Evolutionary conservation across 805 yeast genomes (phyloP).

Genomic region (Helenozyma rhizophorensis): DNA sequence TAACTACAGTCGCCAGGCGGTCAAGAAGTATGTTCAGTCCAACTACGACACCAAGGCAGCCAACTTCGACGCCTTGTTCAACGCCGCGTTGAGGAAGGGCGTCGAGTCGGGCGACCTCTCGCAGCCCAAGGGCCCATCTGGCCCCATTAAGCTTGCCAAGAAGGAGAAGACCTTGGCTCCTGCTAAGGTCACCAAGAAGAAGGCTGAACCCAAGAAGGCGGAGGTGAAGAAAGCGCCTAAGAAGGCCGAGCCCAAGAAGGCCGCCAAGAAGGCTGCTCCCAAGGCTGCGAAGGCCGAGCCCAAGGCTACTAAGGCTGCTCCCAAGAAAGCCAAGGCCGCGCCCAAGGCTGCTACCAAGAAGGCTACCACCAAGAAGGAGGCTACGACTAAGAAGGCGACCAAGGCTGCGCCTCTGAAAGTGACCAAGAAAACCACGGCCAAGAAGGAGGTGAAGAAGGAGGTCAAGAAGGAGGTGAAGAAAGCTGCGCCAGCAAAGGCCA

Average conservation of each 20-base stretch:
- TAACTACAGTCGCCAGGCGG: conserved; percentile 78
- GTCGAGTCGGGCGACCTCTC: conserved; percentile 70
- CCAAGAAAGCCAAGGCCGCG: not conserved
- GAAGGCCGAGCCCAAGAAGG: conserved; percentile 6
- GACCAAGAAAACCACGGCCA: conserved; percentile 1
- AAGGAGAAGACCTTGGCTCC: conserved; percentile 19
- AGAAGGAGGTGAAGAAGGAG: conserved; percentile 21
- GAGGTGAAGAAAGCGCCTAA: conserved; percentile 3
- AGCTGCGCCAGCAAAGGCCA: conserved; percentile 3
- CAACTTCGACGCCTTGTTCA: conserved; percentile 73
- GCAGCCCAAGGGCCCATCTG: conserved; percentile 90
- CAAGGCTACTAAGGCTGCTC: not conserved
- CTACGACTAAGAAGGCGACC: not conserved
- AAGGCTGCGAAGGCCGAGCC: not conserved
- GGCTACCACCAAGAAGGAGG: not conserved
- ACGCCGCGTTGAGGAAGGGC: conserved; percentile 74
- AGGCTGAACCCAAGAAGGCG: conserved; percentile 1
- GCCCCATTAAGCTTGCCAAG: conserved; percentile 69
- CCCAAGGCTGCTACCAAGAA: conserved; percentile 9
- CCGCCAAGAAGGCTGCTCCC: not conserved
- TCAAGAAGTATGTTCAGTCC: conserved; percentile 75
- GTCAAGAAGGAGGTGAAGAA: not conserved
- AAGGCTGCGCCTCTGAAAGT: not conserved
- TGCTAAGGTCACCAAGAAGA: conserved; percentile 1
- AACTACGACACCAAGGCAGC: conserved; percentile 54